Base-by-base conservation (phyloP, 805 yeast species). In the Kluyveromyces nonfermentans region DNA sequence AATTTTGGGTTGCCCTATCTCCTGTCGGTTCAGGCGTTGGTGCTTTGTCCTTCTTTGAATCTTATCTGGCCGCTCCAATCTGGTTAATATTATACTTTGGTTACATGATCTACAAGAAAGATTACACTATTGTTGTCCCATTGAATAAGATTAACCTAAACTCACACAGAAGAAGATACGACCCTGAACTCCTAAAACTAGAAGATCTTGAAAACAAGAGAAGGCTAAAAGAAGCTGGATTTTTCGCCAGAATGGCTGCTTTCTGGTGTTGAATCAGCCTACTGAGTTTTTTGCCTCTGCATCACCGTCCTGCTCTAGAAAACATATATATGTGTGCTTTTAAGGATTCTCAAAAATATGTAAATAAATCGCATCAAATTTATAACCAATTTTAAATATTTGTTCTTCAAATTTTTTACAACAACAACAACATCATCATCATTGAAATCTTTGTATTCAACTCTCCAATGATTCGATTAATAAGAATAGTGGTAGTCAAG, bases 1-100 rank as follows among this genome's bases (percentile, higher is more conserved):
- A 77, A 57, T 76, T 79, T 59, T 78, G 82, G 78, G 73, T 80
- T 41, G 80, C 84, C 3, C 57, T 78, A 41, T 77, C 70, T 57
- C 83, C 85, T 38, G 59, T 78, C 40, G 78, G 54, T 5, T 46
- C 57, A 10, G 64, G 52, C 7, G 43, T 47, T n/a, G 63, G 62
- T 41, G 70, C 68, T 32, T 55, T 60, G 33, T 56, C 60, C 33
- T 79, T 79, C 60, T 78, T 78, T 66, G 63, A 72, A 60, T 61
- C 66, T 37, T 78, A 77, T 56, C 60, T 80, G 42, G 78, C 82
- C 7, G 62, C 61, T 14, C 69, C 67, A 3, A 68, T 73, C 17
- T 64, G 73, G 49, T 7, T 67, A 1, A 67, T 57, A 7, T 70
- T 65, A 52, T 78, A 71, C 56, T 33, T 76, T 19, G 70, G 67